Base-by-base conservation (phyloP, 2,329 filamentous ascomycete species). In the Colletotrichum sp. region DNA sequence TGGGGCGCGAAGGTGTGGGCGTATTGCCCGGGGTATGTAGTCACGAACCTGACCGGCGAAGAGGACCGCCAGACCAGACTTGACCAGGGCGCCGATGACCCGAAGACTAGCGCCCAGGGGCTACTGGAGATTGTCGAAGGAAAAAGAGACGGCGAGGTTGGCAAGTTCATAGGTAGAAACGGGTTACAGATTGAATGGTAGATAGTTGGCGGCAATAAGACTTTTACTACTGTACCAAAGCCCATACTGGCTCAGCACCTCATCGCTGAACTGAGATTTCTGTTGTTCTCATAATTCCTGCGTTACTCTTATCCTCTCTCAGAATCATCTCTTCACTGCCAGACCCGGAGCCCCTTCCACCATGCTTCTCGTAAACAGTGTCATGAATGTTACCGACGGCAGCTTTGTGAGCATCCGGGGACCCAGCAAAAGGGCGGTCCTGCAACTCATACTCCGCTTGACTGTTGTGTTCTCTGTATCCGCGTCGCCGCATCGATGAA, bases 11-110 rank as follows among this genome's bases (percentile, higher is more conserved):
- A 79, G 71, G 82, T 84, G 16, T 82, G 82, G 49, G 77, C 82
- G 3, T 84, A 82, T 26, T 82, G 83, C 32, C 84, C 84, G 5
- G 84, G 83, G 2, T 84, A 77, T 28, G 83, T 81, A 21, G 79
- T 84, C 6, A 82, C 81, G 2, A 82, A 83, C 52, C 77, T 86
- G 7, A 80, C 81, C 0, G 82, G 82, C 12, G 79, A 80, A 28
- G 75, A 77, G 6, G 80, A 82, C 9, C 79, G 79, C 2, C 69
- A 82, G 77, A 78, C 79, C 66, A 78, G 81, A 10, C 62, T 79
- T 5, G 69, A 79, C n/a, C 21, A 65, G 2, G 82, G 82, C 8
- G 82, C 82, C 1, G 77, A 82, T 7, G 71, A 78, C n/a, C 75
- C 83, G 0, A 79, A 78, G 64, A 82, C 82, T 4, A 78, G 82